Evolutionary conservation across 2,329 filamentous ascomycete species (phyloP).

Genomic region (Colletotrichum sp.): DNA sequence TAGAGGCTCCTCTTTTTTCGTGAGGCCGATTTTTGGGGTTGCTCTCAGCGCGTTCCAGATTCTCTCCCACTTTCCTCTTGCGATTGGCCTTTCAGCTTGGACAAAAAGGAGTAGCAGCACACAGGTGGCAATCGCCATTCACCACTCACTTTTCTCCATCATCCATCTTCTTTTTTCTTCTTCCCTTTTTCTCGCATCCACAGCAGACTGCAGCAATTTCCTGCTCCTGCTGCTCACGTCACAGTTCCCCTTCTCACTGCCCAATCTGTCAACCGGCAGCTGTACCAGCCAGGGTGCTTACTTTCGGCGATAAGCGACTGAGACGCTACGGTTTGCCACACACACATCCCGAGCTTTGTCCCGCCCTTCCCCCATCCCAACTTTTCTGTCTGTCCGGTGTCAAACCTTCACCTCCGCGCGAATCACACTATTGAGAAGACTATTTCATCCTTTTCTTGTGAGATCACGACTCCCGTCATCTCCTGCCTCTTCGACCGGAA

Average conservation of each 20-base stretch:
- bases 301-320: slow-evolving; percentile 11
- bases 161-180: neutral
- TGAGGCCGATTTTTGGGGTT: neutral
- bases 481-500: neutral
- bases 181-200: neutral
- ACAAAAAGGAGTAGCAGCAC: neutral
- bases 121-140: neutral
- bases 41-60: neutral
- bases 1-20: neutral
- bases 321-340: slow-evolving; percentile 10
- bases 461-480: neutral
- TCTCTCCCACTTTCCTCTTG: neutral
- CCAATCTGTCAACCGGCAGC: neutral
- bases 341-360: slow-evolving; percentile 16
- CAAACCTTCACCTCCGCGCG: neutral
- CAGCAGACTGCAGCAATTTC: neutral
- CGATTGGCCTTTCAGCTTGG: neutral
- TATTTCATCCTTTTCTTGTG: neutral
- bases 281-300: neutral
- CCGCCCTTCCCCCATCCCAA: slow-evolving; percentile 15
- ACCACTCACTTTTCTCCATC: neutral
- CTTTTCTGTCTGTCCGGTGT: neutral
- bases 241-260: neutral
- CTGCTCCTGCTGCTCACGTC: neutral
- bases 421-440: neutral